These are phyloP conservation scores for Xylariaceae sp. DNA, from an alignment of 2,329 filamentous ascomycete species.

Conservation along the genomic window DNA sequence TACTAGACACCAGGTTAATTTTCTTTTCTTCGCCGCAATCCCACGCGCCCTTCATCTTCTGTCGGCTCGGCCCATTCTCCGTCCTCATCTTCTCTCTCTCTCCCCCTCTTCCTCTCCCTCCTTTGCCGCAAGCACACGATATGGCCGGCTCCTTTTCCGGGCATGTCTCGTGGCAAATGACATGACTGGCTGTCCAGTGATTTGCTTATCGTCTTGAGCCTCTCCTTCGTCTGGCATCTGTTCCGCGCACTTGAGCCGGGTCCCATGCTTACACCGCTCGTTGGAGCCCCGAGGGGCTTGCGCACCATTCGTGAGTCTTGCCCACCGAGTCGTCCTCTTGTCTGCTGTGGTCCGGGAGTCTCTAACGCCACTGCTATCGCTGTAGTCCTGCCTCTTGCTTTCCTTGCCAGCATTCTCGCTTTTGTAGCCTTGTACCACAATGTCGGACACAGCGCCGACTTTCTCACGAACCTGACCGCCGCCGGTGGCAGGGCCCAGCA, in stretches of 20 bases:
- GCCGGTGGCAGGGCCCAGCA: conserved; percentile 10
- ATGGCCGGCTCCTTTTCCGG: background rate
- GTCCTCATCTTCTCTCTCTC: no score
- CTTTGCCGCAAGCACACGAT: no score
- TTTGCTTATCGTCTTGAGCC: background rate
- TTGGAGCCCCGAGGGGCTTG: conserved; percentile 10
- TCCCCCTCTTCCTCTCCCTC: no score
- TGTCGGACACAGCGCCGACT: conserved; percentile 9
- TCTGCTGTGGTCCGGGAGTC: no score
- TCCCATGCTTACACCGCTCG: conserved; percentile 1
- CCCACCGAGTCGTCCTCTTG: no score
- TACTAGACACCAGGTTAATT: no score
- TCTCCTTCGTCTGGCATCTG: background rate
- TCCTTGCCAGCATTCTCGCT: conserved; percentile 13
- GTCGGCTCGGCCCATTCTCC: no score
- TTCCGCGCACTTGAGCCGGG: background rate
- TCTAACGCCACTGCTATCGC: no score
- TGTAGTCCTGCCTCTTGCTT: conserved; percentile 11
- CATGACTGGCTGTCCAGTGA: no score
- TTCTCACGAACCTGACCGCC: conserved; percentile 15
- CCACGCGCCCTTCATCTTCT: no score
- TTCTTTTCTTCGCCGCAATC: no score
- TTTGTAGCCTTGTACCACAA: conserved; percentile 12
- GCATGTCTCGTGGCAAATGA: background rate
- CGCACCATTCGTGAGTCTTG: conserved; percentile 17